Conservation (phyloP, 306 rosid species). For the Cicer arietinum region DNA sequence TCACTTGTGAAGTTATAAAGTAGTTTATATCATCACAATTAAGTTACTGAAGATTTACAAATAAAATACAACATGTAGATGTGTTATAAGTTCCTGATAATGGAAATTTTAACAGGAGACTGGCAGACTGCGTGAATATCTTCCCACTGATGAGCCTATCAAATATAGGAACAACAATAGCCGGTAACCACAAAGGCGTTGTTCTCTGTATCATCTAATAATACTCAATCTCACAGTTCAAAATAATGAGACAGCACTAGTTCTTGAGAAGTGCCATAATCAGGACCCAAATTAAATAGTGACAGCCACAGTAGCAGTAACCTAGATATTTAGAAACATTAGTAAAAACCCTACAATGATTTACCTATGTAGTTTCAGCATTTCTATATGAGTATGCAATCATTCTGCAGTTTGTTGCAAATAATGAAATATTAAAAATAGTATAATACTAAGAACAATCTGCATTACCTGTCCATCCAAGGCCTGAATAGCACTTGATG, state of each 20-base stretch:
- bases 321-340: not conserved
- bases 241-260: slow-evolving; percentile 8
- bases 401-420: slow-evolving; percentile 24
- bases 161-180: slow-evolving; percentile 25
- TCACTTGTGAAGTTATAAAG: not conserved
- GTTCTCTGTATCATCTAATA: not conserved
- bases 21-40: slow-evolving; percentile 1
- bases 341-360: not conserved
- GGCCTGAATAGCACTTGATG: slow-evolving; percentile 87
- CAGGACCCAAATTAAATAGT: not conserved
- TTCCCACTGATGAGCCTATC: slow-evolving; percentile 15
- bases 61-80: slow-evolving; percentile 1
- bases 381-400: not conserved
- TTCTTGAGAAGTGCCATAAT: not conserved
- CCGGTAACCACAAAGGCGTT: not conserved
- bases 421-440: slow-evolving; percentile 5
- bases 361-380: not conserved
- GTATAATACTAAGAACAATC: slow-evolving; percentile 17
- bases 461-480: slow-evolving; percentile 79
- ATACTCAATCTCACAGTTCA: not conserved
- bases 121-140: not conserved
- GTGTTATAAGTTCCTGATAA: not conserved
- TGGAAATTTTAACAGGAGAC: slow-evolving; percentile 18
- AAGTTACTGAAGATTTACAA: slow-evolving; percentile 1
- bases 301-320: slow-evolving; percentile 8